Evolutionary conservation across 2,329 filamentous ascomycete species (phyloP).

Genomic region (Penicillium rolfsii): DNA sequence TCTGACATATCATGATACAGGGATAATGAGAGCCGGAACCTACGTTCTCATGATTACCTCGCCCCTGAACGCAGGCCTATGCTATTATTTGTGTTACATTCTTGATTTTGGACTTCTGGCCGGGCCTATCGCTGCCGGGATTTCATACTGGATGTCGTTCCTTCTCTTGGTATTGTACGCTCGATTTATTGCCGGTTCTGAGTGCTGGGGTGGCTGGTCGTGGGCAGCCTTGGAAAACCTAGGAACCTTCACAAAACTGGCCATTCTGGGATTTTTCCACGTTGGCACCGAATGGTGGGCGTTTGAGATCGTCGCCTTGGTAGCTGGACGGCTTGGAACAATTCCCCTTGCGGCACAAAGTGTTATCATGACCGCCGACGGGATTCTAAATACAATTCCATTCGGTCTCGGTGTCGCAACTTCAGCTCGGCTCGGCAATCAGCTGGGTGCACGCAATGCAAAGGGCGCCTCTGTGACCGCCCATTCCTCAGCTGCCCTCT

Average conservation of each 20-base stretch:
- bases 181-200: constrained; percentile 68
- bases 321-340: constrained; percentile 77
- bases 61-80: constrained; percentile 61
- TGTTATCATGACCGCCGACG: constrained; percentile 88
- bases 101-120: constrained; percentile 73
- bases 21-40: constrained; percentile 66
- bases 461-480: constrained; percentile 71
- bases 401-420: constrained; percentile 85
- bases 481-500: constrained; percentile 74
- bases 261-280: constrained; percentile 75
- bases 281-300: constrained; percentile 95
- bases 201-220: constrained; percentile 79
- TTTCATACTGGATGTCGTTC: constrained; percentile 86
- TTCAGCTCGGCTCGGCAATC: constrained; percentile 75
- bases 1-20: constrained; percentile 34
- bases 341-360: constrained; percentile 79
- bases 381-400: constrained; percentile 81
- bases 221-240: constrained; percentile 68
- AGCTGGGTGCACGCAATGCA: constrained; percentile 70
- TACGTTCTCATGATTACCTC: constrained; percentile 65
- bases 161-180: constrained; percentile 74
- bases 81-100: constrained; percentile 72
- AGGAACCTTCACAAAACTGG: constrained; percentile 72
- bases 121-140: constrained; percentile 78
- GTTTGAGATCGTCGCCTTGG: constrained; percentile 85